phyloP scores from a whole-genome alignment of 805 yeast species.

The Metschnikowia cubensis region DNA sequence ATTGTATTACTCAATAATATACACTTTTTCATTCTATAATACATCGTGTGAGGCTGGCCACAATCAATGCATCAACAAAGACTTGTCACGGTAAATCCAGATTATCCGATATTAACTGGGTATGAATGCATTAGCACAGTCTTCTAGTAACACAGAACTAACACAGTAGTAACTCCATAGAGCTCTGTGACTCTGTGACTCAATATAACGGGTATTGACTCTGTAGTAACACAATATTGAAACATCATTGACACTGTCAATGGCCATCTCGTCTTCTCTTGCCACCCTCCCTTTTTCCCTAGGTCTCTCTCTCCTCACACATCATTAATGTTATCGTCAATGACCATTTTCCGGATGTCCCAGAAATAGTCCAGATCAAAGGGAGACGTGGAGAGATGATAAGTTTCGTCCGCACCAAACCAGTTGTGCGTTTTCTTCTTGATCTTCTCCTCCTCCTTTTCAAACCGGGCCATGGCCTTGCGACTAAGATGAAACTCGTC shows the following conservation, averaged over 20 bases:
- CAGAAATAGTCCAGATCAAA: slow-evolving; percentile 32
- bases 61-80: too few relatives aligned
- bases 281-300: not conserved
- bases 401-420: slow-evolving; percentile 31
- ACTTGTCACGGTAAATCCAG: too few relatives aligned
- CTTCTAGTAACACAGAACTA: too few relatives aligned
- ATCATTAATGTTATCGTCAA: slow-evolving; percentile 25
- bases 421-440: slow-evolving; percentile 33
- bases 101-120: too few relatives aligned
- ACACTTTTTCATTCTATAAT: too few relatives aligned
- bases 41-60: too few relatives aligned
- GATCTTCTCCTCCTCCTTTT: slow-evolving; percentile 35
- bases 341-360: slow-evolving; percentile 43
- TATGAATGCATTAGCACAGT: too few relatives aligned
- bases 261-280: not conserved
- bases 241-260: not conserved
- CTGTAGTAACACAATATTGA: too few relatives aligned
- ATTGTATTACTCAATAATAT: too few relatives aligned
- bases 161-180: too few relatives aligned
- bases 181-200: too few relatives aligned
- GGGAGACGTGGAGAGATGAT: slow-evolving; percentile 14
- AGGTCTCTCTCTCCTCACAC: not conserved
- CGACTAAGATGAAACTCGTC: slow-evolving; percentile 27
- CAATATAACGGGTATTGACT: too few relatives aligned
- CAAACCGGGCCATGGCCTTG: slow-evolving; percentile 28